These are phyloP conservation scores for Leccinum incarnatum DNA, from an alignment of 768 basidiomycete genomes.

Conservation along the genomic window DNA sequence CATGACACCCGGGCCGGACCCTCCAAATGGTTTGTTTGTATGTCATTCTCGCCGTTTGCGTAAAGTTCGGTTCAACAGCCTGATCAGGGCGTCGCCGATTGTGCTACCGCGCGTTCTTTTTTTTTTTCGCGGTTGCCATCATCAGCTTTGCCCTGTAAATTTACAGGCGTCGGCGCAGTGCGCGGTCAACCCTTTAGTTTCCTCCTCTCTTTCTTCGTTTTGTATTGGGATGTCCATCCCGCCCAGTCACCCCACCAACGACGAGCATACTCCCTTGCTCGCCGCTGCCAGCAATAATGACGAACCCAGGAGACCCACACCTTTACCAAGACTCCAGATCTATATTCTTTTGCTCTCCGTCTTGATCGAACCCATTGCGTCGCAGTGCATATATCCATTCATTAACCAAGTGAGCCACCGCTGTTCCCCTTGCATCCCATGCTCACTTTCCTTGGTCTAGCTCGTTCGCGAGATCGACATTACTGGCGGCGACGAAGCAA, in stretches of 20 bases:
- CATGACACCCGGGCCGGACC: not conserved
- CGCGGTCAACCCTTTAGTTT: not conserved
- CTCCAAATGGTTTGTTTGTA: not conserved
- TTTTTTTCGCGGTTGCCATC: constrained; percentile 4
- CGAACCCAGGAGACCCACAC: constrained; percentile 33
- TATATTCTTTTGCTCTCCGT: constrained; percentile 41
- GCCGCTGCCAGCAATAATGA: constrained; percentile 7
- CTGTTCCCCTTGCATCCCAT: not conserved
- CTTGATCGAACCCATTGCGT: constrained; percentile 48
- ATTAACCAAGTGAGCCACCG: constrained; percentile 40
- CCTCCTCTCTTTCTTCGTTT: not conserved
- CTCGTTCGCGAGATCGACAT: constrained; percentile 42
- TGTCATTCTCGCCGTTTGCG: not conserved
- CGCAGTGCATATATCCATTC: constrained; percentile 49
- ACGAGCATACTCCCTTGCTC: constrained; percentile 27
- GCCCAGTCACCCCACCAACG: constrained; percentile 8
- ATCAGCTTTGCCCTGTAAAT: constrained; percentile 20
- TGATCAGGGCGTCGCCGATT: not conserved
- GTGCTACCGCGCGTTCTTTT: not conserved
- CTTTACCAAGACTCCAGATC: constrained; percentile 46
- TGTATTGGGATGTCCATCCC: constrained; percentile 16
- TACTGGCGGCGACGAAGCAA: constrained; percentile 41
- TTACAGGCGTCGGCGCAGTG: not conserved
- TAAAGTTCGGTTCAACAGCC: not conserved
- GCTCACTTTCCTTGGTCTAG: constrained; percentile 23